phyloP scores from a whole-genome alignment of 148 eudicot genomes.

The Cornus suecica region DNA sequence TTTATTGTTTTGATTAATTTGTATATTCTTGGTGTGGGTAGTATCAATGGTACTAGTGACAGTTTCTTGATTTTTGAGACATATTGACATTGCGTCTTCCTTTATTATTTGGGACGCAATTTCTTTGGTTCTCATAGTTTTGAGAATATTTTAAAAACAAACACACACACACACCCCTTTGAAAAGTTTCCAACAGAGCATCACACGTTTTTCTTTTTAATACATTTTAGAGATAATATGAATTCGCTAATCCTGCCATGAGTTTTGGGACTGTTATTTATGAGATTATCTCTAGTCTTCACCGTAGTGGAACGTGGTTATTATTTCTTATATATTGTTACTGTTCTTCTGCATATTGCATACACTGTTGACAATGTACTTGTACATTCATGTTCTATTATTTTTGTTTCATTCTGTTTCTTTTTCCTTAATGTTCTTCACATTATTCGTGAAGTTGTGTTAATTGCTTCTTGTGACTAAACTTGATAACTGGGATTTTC shows the following conservation, averaged over 20 bases:
- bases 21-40: background rate
- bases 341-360: background rate
- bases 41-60: background rate
- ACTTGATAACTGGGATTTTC: slow-evolving; percentile 19
- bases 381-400: background rate
- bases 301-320: too few species aligned
- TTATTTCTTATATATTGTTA: too few species aligned
- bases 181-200: background rate
- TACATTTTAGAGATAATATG: too few species aligned
- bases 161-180: too few species aligned
- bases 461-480: slow-evolving; percentile 2
- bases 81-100: background rate
- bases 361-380: too few species aligned
- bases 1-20: background rate
- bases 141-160: too few species aligned
- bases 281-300: too few species aligned
- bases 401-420: background rate
- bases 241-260: background rate
- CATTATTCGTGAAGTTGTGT: background rate
- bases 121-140: too few species aligned
- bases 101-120: background rate
- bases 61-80: background rate
- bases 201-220: background rate
- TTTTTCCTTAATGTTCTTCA: background rate
- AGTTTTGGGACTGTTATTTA: background rate